These are phyloP conservation scores for Tilletia caries DNA, from an alignment of 1,284 basidiomycete genomes.

Conservation along the genomic window DNA sequence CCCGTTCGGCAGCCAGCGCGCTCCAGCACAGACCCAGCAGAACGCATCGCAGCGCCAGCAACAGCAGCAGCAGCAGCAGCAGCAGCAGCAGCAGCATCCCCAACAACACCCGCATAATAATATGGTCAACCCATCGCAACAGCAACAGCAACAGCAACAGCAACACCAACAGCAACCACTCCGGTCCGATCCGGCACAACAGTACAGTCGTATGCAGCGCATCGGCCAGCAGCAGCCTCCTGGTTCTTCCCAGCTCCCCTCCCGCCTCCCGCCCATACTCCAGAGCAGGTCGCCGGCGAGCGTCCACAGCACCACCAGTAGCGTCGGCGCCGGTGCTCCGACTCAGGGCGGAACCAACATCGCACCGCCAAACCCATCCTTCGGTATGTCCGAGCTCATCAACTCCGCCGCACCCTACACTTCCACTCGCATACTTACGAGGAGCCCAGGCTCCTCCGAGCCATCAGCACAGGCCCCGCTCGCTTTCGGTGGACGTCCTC, in stretches of 20 bases:
- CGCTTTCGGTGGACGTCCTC: too few relatives aligned
- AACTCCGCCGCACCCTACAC: too few relatives aligned
- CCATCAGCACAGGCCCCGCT: too few relatives aligned
- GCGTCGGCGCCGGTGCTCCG: too few relatives aligned
- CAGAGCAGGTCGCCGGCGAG: background rate
- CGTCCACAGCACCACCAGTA: background rate
- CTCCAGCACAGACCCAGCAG: background rate
- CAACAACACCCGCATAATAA: background rate
- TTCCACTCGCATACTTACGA: too few relatives aligned
- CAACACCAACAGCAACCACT: background rate
- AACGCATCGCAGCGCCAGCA: background rate
- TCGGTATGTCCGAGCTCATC: too few relatives aligned
- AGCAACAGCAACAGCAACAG: constrained; percentile 4
- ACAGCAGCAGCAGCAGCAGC: background rate
- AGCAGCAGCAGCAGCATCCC: background rate
- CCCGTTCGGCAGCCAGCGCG: too few relatives aligned
- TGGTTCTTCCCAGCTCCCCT: background rate
- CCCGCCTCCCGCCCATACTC: background rate
- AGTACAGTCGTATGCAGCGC: background rate
- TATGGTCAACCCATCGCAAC: background rate
- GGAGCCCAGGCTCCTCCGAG: too few relatives aligned
- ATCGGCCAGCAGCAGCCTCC: background rate
- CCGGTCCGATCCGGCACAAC: background rate
- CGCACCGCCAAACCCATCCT: too few relatives aligned
- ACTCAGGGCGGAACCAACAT: too few relatives aligned